These are phyloP conservation scores for Solidago caesia DNA, from an alignment of 129 eudicot species.

Conservation along the genomic window DNA sequence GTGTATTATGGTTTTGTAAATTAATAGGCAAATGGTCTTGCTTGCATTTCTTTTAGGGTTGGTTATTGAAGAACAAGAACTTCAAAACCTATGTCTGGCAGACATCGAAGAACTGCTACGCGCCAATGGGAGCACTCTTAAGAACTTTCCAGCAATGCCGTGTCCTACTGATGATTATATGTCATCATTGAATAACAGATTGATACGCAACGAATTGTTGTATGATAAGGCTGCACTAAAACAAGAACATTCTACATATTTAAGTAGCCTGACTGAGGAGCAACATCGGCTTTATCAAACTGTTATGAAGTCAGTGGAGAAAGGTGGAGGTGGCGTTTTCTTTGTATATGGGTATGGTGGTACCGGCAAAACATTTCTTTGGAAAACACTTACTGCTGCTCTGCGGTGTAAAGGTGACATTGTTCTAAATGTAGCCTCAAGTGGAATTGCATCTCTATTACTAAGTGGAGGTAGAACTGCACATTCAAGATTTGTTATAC, in stretches of 20 bases:
- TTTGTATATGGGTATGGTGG: constrained; percentile 13
- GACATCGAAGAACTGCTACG: background rate
- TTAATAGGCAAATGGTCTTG: too few species aligned
- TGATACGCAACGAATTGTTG: background rate
- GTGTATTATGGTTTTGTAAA: too few species aligned
- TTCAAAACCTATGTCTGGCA: background rate
- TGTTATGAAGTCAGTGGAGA: background rate
- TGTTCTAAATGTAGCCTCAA: constrained; percentile 1
- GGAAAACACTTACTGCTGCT: background rate
- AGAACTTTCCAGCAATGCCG: background rate
- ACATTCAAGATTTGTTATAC: background rate
- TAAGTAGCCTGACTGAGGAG: background rate
- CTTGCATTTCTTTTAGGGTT: background rate
- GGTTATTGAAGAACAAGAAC: background rate
- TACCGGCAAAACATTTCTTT: background rate
- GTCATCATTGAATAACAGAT: too few species aligned
- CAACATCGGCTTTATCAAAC: background rate
- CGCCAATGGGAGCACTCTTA: background rate
- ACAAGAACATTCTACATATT: background rate
- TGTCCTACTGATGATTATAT: background rate
- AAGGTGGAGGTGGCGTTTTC: background rate
- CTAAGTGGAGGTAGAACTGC: background rate
- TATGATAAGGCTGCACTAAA: background rate
- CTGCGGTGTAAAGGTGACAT: background rate
- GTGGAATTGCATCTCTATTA: constrained; percentile 1